A percentile compares a stretch with the other conserved stretches of the same genome.
Conservation (phyloP, 257 asterid genomes). For the Lycium ferocissimum region DNA sequence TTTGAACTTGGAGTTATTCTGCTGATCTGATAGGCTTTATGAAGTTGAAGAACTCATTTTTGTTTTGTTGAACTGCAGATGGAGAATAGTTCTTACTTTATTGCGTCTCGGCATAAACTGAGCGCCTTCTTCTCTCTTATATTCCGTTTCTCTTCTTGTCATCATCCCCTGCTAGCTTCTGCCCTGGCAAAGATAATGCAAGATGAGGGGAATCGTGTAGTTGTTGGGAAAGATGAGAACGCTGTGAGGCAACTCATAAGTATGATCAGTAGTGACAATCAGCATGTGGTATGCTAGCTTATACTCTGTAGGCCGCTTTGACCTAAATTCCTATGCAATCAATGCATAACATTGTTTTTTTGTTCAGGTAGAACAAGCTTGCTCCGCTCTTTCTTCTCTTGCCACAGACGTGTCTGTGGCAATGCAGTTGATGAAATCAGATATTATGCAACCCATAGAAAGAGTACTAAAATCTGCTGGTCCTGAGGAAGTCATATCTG, state of each 20-base stretch:
- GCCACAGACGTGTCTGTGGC: slow-evolving; percentile 94
- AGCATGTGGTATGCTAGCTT: slow-evolving; percentile 83
- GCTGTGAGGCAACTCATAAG: slow-evolving; percentile 99
- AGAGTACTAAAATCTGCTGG: slow-evolving; percentile 81
- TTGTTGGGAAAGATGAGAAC: slow-evolving; percentile 96
- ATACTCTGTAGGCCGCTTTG: slow-evolving; percentile 30
- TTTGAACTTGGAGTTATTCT: slow-evolving; percentile 33
- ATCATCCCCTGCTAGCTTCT: slow-evolving; percentile 97
- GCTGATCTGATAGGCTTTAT: slow-evolving; percentile 34
- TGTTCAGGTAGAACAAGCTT: slow-evolving; percentile 94
- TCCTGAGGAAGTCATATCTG: slow-evolving; percentile 82
- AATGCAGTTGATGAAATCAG: slow-evolving; percentile 87
- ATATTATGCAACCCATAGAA: slow-evolving; percentile 96
- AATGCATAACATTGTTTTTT: slow-evolving; percentile 39
- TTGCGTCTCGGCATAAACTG: slow-evolving; percentile 92
- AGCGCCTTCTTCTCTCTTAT: slow-evolving; percentile 98
- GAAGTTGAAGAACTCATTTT: slow-evolving; percentile 37
- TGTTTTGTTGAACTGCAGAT: slow-evolving; percentile 60
- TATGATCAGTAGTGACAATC: slow-evolving; percentile 98
- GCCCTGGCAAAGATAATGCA: slow-evolving; percentile 98
- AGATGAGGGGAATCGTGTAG: slow-evolving; percentile 89
- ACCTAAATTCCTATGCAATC: slow-evolving; percentile 26
- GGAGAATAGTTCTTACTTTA: slow-evolving; percentile 97
- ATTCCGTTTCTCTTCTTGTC: slow-evolving; percentile 99
- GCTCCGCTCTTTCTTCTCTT: slow-evolving; percentile 92